phyloP scores from a whole-genome alignment of 192 early-diverging fungal genomes.

The Tieghemiomyces parasiticus region DNA sequence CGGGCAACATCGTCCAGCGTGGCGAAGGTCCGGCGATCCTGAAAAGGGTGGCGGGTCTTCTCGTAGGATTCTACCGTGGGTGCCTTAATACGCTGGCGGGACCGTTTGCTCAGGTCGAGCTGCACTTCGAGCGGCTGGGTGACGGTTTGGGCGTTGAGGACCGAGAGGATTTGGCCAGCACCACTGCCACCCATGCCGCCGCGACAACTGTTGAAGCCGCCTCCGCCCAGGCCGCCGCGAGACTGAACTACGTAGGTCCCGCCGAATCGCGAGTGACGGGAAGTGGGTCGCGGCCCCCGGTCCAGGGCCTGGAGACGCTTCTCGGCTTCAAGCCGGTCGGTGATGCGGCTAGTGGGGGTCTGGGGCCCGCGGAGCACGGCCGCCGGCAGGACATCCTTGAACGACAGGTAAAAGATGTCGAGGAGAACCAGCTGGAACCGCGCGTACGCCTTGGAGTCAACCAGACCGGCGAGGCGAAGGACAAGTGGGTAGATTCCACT shows the following conservation, averaged over 20 bases:
- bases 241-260: slow-evolving; percentile 40
- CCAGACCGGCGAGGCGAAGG: slow-evolving; percentile 50
- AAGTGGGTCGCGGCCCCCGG: slow-evolving; percentile 10
- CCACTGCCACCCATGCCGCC: too few species aligned
- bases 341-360: not conserved
- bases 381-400: slow-evolving; percentile 14
- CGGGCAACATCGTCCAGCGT: slow-evolving; percentile 20
- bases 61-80: not conserved
- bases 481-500: slow-evolving; percentile 49
- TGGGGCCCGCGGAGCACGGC: not conserved
- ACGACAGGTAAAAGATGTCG: slow-evolving; percentile 28
- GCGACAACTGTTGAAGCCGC: too few species aligned
- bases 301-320: slow-evolving; percentile 16
- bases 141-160: slow-evolving; percentile 22
- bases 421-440: slow-evolving; percentile 21
- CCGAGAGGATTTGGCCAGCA: slow-evolving; percentile 22
- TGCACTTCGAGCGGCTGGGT: slow-evolving; percentile 24
- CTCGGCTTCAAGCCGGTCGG: slow-evolving; percentile 12
- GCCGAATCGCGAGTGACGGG: slow-evolving; percentile 50
- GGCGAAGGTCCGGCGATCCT: slow-evolving; percentile 14
- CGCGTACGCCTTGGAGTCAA: slow-evolving; percentile 34
- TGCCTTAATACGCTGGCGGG: not conserved
- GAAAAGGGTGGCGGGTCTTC: slow-evolving; percentile 10
- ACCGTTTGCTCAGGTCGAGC: slow-evolving; percentile 16
- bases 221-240: too few species aligned